Conservation (phyloP, 176 grass and related monocot genomes). For the Ananas comosus region DNA sequence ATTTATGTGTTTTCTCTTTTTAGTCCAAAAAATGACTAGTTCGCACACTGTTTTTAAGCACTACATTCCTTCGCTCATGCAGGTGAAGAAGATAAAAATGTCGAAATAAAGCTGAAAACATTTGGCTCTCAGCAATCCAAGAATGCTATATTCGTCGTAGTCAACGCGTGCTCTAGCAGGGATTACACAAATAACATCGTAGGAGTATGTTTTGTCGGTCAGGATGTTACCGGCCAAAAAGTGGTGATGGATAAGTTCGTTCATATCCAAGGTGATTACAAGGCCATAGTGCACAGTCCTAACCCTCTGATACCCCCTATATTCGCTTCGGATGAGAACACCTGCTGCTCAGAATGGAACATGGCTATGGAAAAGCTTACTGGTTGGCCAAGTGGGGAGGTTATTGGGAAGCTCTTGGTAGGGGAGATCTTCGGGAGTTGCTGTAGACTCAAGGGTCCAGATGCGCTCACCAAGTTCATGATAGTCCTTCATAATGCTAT, state of each 20-base stretch:
- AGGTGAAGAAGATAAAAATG: slow-evolving; percentile 99
- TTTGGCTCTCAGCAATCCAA: slow-evolving; percentile 64
- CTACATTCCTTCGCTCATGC: slow-evolving; percentile 10
- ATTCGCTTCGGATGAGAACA: slow-evolving; percentile 97
- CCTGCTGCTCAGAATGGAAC: slow-evolving; percentile 96
- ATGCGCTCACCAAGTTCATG: slow-evolving; percentile 94
- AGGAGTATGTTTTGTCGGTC: slow-evolving; percentile 80
- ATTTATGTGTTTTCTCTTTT: no score
- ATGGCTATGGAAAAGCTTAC: slow-evolving; percentile 95
- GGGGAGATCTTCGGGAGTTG: slow-evolving; percentile 87
- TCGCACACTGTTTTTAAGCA: background rate
- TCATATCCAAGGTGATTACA: slow-evolving; percentile 98
- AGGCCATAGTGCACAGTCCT: slow-evolving; percentile 85
- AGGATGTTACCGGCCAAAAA: slow-evolving; percentile 87
- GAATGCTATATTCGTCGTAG: slow-evolving; percentile 71
- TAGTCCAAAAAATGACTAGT: no score
- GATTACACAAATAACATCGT: slow-evolving; percentile 81
- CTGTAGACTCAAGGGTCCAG: slow-evolving; percentile 76
- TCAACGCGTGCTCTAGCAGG: slow-evolving; percentile 89
- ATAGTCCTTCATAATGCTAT: slow-evolving; percentile 85
- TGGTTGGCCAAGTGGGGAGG: slow-evolving; percentile 76
- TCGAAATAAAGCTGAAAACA: slow-evolving; percentile 96
- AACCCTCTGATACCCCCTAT: slow-evolving; percentile 95
- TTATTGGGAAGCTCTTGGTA: slow-evolving; percentile 67
- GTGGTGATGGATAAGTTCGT: slow-evolving; percentile 98